A percentile compares a stretch with the other conserved stretches of the same genome.
Evolutionary conservation across 148 eudicot species (phyloP).

Genomic region (Suaeda aralocaspica): DNA sequence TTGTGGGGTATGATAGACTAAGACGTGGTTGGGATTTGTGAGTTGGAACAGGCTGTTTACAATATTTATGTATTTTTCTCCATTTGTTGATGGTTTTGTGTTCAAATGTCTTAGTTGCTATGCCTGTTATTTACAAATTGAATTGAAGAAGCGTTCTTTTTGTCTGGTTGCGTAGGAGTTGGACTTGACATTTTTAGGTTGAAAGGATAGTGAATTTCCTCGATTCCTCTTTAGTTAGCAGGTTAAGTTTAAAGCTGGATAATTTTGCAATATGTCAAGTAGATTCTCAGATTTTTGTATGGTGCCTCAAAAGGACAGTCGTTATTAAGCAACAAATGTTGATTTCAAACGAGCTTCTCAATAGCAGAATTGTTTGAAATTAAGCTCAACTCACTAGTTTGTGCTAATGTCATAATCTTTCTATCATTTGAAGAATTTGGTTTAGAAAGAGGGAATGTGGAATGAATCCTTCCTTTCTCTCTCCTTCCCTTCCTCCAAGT

Average conservation of each 20-base stretch:
- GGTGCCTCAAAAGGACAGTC: not conserved
- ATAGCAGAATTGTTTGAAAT: not conserved
- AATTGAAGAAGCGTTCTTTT: not conserved
- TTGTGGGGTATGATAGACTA: not conserved
- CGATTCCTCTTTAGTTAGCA: not conserved
- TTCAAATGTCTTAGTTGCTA: not conserved
- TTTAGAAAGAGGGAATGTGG: no score
- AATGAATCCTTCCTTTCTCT: no score
- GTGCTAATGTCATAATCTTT: not conserved
- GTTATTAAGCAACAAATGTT: not conserved
- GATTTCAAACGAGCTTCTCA: no score
- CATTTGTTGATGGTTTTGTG: not conserved
- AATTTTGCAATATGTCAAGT: not conserved
- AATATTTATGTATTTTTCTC: not conserved
- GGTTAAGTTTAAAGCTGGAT: not conserved
- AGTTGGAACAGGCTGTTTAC: not conserved
- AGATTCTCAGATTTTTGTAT: not conserved
- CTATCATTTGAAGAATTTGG: no score
- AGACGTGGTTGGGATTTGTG: not conserved
- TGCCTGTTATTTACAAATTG: not conserved
- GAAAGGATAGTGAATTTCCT: not conserved
- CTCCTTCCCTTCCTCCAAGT: no score
- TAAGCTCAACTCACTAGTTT: not conserved
- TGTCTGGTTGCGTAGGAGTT: not conserved
- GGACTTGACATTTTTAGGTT: not conserved